phyloP scores from a whole-genome alignment of 2,329 filamentous ascomycete species.

The Fusarium sp. region DNA sequence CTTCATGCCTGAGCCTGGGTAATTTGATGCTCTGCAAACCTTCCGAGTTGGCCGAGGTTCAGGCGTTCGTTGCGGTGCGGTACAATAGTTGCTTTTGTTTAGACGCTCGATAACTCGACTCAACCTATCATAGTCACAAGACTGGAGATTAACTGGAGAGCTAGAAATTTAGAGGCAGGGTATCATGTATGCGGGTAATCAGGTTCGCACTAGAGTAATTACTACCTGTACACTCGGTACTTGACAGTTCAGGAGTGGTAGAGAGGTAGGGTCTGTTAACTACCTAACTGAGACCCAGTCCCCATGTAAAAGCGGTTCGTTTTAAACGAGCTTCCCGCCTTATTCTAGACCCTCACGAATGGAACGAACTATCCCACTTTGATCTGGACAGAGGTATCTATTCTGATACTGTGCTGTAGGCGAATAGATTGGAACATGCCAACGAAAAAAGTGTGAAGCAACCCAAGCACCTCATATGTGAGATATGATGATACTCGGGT shows the following conservation, averaged over 20 bases:
- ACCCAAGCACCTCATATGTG: constrained; percentile 1
- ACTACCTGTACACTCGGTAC: not conserved
- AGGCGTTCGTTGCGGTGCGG: not conserved
- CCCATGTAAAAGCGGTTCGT: not conserved
- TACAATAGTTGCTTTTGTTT: constrained; percentile 29
- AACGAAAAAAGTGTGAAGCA: not conserved
- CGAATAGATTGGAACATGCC: not conserved
- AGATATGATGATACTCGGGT: constrained; percentile 8
- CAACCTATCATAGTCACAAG: constrained; percentile 18
- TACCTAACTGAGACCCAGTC: not conserved
- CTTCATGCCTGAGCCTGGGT: not conserved
- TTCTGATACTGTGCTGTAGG: not conserved
- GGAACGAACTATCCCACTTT: constrained; percentile 11
- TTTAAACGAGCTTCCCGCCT: constrained; percentile 4
- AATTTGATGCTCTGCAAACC: not conserved
- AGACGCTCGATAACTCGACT: constrained; percentile 5
- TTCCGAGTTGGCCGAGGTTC: not conserved
- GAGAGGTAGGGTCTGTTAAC: not conserved
- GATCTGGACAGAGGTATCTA: not conserved
- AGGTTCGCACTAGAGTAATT: constrained; percentile 34
- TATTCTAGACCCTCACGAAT: not conserved
- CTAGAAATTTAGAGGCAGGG: constrained; percentile 13
- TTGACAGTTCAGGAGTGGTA: not conserved
- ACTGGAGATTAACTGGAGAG: not conserved
- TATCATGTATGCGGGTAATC: constrained; percentile 38